Percentiles rank a stretch among this genome's conserved stretches.
These are phyloP conservation scores for Naganishia friedmannii DNA, from an alignment of 768 basidiomycete genomes.

Conservation along the genomic window DNA sequence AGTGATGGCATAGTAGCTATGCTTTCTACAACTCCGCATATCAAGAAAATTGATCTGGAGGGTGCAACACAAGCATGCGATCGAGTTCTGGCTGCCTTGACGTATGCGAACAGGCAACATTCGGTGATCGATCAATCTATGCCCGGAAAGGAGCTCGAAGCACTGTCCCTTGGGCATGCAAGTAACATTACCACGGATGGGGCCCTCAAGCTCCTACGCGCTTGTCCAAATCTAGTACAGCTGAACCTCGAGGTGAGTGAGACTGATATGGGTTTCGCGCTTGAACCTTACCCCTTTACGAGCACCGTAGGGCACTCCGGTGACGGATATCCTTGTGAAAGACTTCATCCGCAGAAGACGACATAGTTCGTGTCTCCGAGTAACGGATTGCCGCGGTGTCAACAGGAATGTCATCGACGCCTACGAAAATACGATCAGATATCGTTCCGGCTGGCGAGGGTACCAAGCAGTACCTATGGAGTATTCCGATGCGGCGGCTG, in stretches of 20 bases:
- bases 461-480: slow-evolving; percentile 24
- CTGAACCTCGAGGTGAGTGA: slow-evolving; percentile 64
- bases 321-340: slow-evolving; percentile 29
- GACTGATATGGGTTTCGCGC: background rate
- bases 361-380: slow-evolving; percentile 1
- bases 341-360: slow-evolving; percentile 29
- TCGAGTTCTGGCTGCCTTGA: slow-evolving; percentile 64
- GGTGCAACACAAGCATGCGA: slow-evolving; percentile 74
- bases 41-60: slow-evolving; percentile 76
- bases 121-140: background rate
- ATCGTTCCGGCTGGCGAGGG: slow-evolving; percentile 30
- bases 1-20: slow-evolving; percentile 71
- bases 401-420: slow-evolving; percentile 28
- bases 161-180: slow-evolving; percentile 68
- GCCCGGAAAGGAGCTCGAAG: slow-evolving; percentile 56
- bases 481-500: slow-evolving; percentile 17
- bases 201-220: slow-evolving; percentile 62
- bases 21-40: slow-evolving; percentile 65
- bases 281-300: background rate
- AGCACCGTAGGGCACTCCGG: slow-evolving; percentile 18
- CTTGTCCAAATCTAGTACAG: slow-evolving; percentile 64
- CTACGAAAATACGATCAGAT: slow-evolving; percentile 6
- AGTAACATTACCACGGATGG: slow-evolving; percentile 63
- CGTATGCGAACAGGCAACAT: slow-evolving; percentile 52
- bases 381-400: slow-evolving; percentile 28